Base-by-base conservation (phyloP, 495 filamentous ascomycete genomes). In the Penicillium cosmopolitanum region DNA sequence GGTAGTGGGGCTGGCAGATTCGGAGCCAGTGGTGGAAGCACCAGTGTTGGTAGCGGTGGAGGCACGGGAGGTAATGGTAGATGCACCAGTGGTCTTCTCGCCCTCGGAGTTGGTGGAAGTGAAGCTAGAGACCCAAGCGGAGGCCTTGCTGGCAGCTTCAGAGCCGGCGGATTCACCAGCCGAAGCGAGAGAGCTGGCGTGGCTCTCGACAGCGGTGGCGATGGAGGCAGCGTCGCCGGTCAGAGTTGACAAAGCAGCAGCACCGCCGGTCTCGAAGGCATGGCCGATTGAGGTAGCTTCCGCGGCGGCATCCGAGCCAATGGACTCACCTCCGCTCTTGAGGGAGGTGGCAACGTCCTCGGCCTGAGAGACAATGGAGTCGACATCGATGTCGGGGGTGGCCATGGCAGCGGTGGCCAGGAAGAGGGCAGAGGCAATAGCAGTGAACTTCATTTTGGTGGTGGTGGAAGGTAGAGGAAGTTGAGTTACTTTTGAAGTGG, bases 381-480 rank as follows among this genome's bases (percentile, higher is more conserved):
- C 56, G 34, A 66, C 35, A 35, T 61, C 53, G 44, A 56, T 7
- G 21, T 65, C 50, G 31, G 67, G 62, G 38, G 31, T 13, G 50
- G 63, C 66, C 42, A 68, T 33, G 63, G 56, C 65, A 28, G 63
- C 61, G 23, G 57, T 50, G 57, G 68, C 66, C 48, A 71, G 61
- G 58, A 67, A 60, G 38, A 71, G 59, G 36, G 58, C 55, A 18
- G 66, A 68, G 63, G 61, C 48, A 66, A 71, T 50, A n/a, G 61
- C 38, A 43, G 63, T 63, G 63, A 71, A 66, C 66, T 71, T 71
- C 68, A 71, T 71, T 56, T 35, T 65, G 61, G 23, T 34, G 15
- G 55, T 48, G 40, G 31, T 19, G 31, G 35, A 21, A 53, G 31
- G 28, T 10, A 13, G 38, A 43, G 5, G n/a, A 19, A 40, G 21